phyloP scores from a whole-genome alignment of 2,329 filamentous ascomycete genomes.

The Juglanconis juglandina region DNA sequence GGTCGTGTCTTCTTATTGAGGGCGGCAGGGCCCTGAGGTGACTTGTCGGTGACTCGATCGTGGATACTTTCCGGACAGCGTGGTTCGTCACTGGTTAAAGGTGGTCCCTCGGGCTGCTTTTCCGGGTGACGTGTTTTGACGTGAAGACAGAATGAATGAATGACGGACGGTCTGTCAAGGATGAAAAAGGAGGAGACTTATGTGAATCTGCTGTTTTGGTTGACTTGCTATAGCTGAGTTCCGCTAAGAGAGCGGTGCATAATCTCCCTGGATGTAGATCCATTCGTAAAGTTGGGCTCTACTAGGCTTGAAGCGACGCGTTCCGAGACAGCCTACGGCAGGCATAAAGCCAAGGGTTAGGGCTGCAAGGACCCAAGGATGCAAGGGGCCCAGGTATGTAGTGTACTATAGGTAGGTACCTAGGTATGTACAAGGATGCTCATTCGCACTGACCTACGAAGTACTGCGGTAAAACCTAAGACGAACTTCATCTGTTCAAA shows the following conservation, averaged over 20 bases:
- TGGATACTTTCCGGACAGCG: background rate
- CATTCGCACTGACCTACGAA: too few species aligned
- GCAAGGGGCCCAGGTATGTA: too few species aligned
- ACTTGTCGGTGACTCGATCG: slow-evolving; percentile 3
- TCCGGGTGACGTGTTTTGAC: background rate
- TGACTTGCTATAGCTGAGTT: slow-evolving; percentile 9
- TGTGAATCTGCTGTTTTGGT: slow-evolving; percentile 1
- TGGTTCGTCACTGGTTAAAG: background rate
- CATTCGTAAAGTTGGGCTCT: too few species aligned
- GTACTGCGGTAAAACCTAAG: too few species aligned
- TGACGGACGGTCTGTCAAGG: background rate
- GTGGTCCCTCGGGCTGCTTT: background rate
- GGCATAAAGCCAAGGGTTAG: too few species aligned
- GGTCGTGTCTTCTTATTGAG: background rate
- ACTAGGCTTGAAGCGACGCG: too few species aligned
- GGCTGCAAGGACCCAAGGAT: too few species aligned
- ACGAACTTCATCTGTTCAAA: too few species aligned
- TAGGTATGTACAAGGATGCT: too few species aligned
- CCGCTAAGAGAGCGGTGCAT: slow-evolving; percentile 15
- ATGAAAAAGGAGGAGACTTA: background rate
- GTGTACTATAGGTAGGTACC: too few species aligned
- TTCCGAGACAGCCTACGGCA: too few species aligned
- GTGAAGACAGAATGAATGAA: slow-evolving; percentile 1
- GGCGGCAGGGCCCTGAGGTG: background rate
- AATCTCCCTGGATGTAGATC: background rate